Evolutionary conservation across 331 rosid species (phyloP).

Genomic region (Telfairia occidentalis): DNA sequence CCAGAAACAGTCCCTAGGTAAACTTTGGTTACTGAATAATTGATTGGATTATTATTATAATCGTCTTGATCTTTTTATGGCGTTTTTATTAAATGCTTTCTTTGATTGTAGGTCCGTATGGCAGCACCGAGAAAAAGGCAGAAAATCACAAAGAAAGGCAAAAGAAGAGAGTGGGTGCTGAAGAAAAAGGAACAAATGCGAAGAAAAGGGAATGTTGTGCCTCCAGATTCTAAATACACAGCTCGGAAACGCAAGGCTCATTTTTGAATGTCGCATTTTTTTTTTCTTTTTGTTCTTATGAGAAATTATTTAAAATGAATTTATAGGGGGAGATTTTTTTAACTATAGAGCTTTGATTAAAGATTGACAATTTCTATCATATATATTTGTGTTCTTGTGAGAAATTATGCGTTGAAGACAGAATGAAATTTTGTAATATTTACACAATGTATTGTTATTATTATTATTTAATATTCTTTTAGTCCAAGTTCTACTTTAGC

Average conservation of each 20-base stretch:
- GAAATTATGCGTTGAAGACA: not conserved
- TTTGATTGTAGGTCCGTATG: not conserved
- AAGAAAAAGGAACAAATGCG: slow-evolving; percentile 86
- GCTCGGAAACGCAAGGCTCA: slow-evolving; percentile 79
- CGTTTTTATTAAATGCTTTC: not conserved
- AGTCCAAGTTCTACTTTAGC: not conserved
- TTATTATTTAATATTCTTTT: not conserved
- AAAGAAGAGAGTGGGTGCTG: slow-evolving; percentile 72
- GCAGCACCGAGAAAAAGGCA: slow-evolving; percentile 56
- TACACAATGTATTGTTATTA: not conserved
- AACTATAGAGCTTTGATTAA: not conserved
- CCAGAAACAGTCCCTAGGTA: not conserved
- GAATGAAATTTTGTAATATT: not conserved
- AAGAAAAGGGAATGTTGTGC: slow-evolving; percentile 72
- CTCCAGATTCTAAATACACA: slow-evolving; percentile 63
- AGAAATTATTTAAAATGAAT: not conserved
- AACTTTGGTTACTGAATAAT: not conserved
- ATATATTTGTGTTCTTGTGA: not conserved
- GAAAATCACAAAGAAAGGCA: slow-evolving; percentile 41
- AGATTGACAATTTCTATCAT: not conserved
- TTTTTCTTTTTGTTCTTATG: not conserved
- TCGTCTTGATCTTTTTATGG: not conserved
- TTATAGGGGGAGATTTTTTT: too few relatives aligned
- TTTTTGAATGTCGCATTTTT: slow-evolving; percentile 30
- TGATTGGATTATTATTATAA: not conserved